phyloP scores from a whole-genome alignment of 768 basidiomycete species.

The Boletus patriciae region DNA sequence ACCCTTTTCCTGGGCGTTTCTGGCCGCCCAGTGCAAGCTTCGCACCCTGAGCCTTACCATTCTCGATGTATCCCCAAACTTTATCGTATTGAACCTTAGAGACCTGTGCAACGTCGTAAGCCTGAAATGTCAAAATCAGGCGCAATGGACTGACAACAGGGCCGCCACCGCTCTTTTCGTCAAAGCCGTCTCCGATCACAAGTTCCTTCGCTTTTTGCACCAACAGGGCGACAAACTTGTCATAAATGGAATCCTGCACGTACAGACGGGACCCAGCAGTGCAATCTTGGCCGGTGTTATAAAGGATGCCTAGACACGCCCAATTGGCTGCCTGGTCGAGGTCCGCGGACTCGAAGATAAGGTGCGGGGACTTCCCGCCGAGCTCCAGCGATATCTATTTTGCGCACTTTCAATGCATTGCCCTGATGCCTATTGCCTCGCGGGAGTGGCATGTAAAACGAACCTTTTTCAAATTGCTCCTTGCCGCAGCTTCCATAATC shows the following conservation, averaged over 20 bases:
- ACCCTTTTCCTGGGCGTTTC: slow-evolving; percentile 76
- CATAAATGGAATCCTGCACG: slow-evolving; percentile 85
- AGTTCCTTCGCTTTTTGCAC: slow-evolving; percentile 66
- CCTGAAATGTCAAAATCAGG: slow-evolving; percentile 4
- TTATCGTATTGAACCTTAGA: slow-evolving; percentile 84
- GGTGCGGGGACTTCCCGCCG: slow-evolving; percentile 88
- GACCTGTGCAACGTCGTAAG: slow-evolving; percentile 46
- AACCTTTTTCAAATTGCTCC: slow-evolving; percentile 93
- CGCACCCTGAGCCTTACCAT: slow-evolving; percentile 83
- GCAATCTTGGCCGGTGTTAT: slow-evolving; percentile 92
- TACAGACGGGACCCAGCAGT: slow-evolving; percentile 89
- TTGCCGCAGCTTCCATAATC: slow-evolving; percentile 89
- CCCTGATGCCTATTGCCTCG: slow-evolving; percentile 22
- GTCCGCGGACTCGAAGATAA: slow-evolving; percentile 90
- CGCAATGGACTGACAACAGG: slow-evolving; percentile 64
- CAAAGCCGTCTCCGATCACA: slow-evolving; percentile 79
- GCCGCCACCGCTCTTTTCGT: slow-evolving; percentile 71
- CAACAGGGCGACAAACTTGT: slow-evolving; percentile 72
- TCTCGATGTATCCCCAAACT: slow-evolving; percentile 85
- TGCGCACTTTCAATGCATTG: slow-evolving; percentile 10
- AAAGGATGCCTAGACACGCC: slow-evolving; percentile 83
- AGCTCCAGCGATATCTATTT: slow-evolving; percentile 84
- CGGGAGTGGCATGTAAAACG: slow-evolving; percentile 27
- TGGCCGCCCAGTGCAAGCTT: slow-evolving; percentile 75
- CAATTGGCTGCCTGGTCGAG: slow-evolving; percentile 83